Conservation (phyloP, 2,329 filamentous ascomycete species). For the Claviceps pazoutovae region DNA sequence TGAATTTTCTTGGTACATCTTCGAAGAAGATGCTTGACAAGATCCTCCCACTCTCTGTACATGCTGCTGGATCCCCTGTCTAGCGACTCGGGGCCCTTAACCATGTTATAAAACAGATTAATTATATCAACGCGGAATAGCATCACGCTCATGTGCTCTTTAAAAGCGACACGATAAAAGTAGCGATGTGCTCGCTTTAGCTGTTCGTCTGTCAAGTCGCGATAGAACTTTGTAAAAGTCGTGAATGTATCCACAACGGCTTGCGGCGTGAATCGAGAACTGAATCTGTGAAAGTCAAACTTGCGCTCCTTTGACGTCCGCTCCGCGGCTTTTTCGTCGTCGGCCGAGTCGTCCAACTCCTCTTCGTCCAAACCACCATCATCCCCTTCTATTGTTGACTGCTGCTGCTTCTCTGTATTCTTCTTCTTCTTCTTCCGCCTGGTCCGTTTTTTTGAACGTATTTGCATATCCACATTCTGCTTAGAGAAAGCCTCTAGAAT, state of each 20-base stretch:
- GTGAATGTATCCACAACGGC: slow-evolving; percentile 82
- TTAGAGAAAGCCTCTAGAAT: slow-evolving; percentile 91
- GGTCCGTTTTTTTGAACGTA: slow-evolving; percentile 67
- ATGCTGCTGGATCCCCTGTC: slow-evolving; percentile 42
- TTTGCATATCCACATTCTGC: slow-evolving; percentile 85
- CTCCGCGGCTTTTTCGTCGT: slow-evolving; percentile 61
- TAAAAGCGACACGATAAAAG: slow-evolving; percentile 88
- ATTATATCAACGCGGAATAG: slow-evolving; percentile 87
- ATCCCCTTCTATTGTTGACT: slow-evolving; percentile 33
- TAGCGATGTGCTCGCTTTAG: slow-evolving; percentile 87
- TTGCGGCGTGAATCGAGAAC: slow-evolving; percentile 68
- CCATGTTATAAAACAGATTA: slow-evolving; percentile 74
- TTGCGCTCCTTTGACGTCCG: slow-evolving; percentile 67
- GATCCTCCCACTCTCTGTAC: slow-evolving; percentile 82
- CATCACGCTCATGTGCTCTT: slow-evolving; percentile 79
- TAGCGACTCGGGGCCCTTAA: slow-evolving; percentile 72
- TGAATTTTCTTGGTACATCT: slow-evolving; percentile 74
- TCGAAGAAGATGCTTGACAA: slow-evolving; percentile 71
- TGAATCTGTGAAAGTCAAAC: slow-evolving; percentile 83
- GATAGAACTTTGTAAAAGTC: slow-evolving; percentile 64
- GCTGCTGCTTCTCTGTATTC: slow-evolving; percentile 64
- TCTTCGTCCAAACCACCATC: slow-evolving; percentile 34
- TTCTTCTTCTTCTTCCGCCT: slow-evolving; percentile 66
- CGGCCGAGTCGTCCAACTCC: slow-evolving; percentile 53
- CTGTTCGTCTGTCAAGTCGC: slow-evolving; percentile 64